phyloP scores from a whole-genome alignment of 2,329 filamentous ascomycete genomes.

The Aspergillus calidoustus region DNA sequence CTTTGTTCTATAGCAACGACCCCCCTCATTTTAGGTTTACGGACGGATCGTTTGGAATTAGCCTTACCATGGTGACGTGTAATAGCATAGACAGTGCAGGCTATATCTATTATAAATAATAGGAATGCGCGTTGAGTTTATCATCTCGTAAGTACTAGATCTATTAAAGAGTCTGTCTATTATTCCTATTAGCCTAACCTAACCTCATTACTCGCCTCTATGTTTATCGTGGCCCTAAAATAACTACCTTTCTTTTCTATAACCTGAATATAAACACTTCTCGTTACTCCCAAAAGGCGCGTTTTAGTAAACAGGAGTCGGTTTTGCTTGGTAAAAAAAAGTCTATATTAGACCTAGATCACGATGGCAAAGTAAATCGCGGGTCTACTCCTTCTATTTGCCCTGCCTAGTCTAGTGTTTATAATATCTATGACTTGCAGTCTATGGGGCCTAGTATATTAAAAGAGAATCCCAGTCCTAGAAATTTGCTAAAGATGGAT shows the following conservation, averaged over 20 bases:
- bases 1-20: background rate
- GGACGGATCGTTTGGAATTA: background rate
- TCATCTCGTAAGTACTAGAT: background rate
- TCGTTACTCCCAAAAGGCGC: background rate
- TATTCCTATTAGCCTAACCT: background rate
- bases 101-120: background rate
- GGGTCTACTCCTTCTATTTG: background rate
- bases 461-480: background rate
- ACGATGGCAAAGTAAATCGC: background rate
- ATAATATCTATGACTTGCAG: background rate
- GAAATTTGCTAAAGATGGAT: background rate
- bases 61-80: background rate
- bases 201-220: background rate
- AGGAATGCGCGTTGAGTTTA: background rate
- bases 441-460: background rate
- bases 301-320: background rate
- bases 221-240: background rate
- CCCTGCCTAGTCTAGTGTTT: background rate
- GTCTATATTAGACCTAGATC: background rate
- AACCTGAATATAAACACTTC: background rate
- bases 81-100: background rate
- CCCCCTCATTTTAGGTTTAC: background rate
- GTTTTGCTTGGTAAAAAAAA: background rate
- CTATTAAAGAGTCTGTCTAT: background rate
- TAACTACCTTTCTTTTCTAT: constrained; percentile 6